A percentile compares a stretch with the other conserved stretches of the same genome.
phyloP scores from a whole-genome alignment of 768 basidiomycete species.

The Amanita brunnescens region DNA sequence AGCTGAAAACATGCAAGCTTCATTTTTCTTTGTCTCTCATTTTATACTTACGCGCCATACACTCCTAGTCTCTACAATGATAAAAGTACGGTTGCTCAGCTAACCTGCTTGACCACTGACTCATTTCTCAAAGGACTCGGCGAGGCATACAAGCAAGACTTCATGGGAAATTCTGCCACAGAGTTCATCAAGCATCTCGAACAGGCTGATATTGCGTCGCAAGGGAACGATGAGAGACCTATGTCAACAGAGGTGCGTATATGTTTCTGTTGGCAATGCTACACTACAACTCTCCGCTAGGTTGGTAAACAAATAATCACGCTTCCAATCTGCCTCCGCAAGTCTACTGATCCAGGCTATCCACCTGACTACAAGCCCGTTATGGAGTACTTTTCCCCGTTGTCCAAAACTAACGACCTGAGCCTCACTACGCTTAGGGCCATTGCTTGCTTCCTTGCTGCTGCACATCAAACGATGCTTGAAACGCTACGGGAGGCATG shows the following conservation, averaged over 20 bases:
- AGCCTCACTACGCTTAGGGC: background rate
- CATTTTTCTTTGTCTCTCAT: background rate
- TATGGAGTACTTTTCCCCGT: slow-evolving; percentile 6
- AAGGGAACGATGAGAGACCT: too few relatives aligned
- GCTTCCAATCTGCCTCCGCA: slow-evolving; percentile 13
- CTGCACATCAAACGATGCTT: slow-evolving; percentile 10
- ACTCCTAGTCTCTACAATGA: background rate
- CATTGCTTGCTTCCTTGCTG: slow-evolving; percentile 11
- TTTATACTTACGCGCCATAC: background rate
- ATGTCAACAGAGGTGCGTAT: slow-evolving; percentile 12
- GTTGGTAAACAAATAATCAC: slow-evolving; percentile 10
- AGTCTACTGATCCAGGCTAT: slow-evolving; percentile 6
- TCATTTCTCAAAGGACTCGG: background rate
- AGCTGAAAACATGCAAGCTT: background rate
- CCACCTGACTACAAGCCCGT: slow-evolving; percentile 9
- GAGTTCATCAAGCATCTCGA: slow-evolving; percentile 13
- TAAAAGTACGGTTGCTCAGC: background rate
- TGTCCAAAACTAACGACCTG: slow-evolving; percentile 7
- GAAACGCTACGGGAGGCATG: slow-evolving; percentile 3
- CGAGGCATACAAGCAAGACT: background rate
- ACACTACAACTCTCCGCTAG: slow-evolving; percentile 8
- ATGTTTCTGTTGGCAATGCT: slow-evolving; percentile 4
- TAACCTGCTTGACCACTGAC: background rate
- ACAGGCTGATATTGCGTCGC: slow-evolving; percentile 2
- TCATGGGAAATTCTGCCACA: slow-evolving; percentile 8